Base-by-base conservation (phyloP, 1,284 basidiomycete genomes). In the Ustilago hordei region DNA sequence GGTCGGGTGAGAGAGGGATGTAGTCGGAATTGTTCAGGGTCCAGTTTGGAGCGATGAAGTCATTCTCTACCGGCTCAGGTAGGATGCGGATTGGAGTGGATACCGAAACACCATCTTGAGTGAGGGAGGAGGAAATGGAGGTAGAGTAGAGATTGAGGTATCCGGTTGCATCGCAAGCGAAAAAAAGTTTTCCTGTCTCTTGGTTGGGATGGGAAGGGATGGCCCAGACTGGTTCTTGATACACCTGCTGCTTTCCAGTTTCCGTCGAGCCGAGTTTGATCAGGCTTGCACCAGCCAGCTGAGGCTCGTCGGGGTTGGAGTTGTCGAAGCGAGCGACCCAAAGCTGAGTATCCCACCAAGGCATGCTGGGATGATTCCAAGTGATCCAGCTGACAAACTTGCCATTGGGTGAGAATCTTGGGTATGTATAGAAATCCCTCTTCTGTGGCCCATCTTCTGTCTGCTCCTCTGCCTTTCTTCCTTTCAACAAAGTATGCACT, bases 321-420 rank as follows among this genome's bases (percentile, higher is more conserved):
- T 57, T 34, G 7, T 69, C 73, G 34, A 89, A 82, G 12, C 87
- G 45, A 0, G 89, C 91, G 31, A 92, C 84, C 77, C 89, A 88
- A 43, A 93, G 87, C 79, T 91, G 87, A 0, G 90, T 89, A 19
- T 90, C 91, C 78, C 93, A 91, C 91, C 92, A 94, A 23, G 93
- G 92, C 93, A 94, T 93, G 80, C 92, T 90, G 0, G 93, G 93
- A 73, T 87, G 86, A 38, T 83, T 80, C 93, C 92, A 94, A 69
- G 91, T 89, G 55, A 91, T 88, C 91, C 91, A 94, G 3, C 89
- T 90, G 19, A 94, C 79, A 50, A 89, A 89, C 23, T 86, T 88
- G 0, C 92, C 93, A 76, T 92, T 90, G 0, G 91, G 90, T 28
- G 91, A 92, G 85, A 93, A 92, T 32, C 86, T 87, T 0, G 92